Evolutionary conservation across 2,329 filamentous ascomycete genomes (phyloP).

Genomic region (Rutstroemia sp.): DNA sequence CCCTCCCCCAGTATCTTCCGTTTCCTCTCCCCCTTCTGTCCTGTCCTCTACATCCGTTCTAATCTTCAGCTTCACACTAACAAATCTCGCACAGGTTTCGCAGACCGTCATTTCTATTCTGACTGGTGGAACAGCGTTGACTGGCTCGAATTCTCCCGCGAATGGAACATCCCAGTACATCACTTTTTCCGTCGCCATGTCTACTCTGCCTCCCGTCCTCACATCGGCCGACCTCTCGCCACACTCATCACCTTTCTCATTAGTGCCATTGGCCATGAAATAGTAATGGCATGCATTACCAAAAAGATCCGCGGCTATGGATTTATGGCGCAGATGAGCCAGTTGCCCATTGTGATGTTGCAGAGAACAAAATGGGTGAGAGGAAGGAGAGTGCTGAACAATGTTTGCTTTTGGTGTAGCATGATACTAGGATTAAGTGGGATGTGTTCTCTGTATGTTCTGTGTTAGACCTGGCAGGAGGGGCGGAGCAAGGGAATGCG

Average conservation of each 20-base stretch:
- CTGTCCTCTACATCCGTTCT: not conserved
- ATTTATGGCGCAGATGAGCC: slow-evolving; percentile 91
- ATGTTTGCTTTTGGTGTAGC: slow-evolving; percentile 82
- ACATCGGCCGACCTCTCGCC: slow-evolving; percentile 68
- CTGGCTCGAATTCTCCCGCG: slow-evolving; percentile 91
- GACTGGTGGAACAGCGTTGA: slow-evolving; percentile 74
- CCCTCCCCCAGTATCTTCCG: too few relatives aligned
- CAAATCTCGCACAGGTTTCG: slow-evolving; percentile 47
- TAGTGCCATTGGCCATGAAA: slow-evolving; percentile 81
- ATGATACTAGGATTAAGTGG: slow-evolving; percentile 77
- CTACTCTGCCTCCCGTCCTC: slow-evolving; percentile 72
- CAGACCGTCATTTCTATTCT: slow-evolving; percentile 86
- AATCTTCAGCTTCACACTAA: not conserved
- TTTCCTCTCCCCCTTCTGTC: not conserved
- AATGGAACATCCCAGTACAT: slow-evolving; percentile 98
- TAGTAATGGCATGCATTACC: slow-evolving; percentile 97
- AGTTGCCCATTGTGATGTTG: slow-evolving; percentile 89
- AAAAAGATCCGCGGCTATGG: slow-evolving; percentile 95
- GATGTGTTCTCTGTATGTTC: slow-evolving; percentile 8
- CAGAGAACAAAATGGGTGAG: slow-evolving; percentile 75
- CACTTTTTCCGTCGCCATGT: slow-evolving; percentile 93
- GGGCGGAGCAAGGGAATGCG: too few relatives aligned
- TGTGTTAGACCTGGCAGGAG: not conserved
- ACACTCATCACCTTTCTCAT: slow-evolving; percentile 90
- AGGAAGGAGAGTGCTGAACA: slow-evolving; percentile 72